phyloP scores from a whole-genome alignment of 305 asterid species.

The Fraxinus latifolia region DNA sequence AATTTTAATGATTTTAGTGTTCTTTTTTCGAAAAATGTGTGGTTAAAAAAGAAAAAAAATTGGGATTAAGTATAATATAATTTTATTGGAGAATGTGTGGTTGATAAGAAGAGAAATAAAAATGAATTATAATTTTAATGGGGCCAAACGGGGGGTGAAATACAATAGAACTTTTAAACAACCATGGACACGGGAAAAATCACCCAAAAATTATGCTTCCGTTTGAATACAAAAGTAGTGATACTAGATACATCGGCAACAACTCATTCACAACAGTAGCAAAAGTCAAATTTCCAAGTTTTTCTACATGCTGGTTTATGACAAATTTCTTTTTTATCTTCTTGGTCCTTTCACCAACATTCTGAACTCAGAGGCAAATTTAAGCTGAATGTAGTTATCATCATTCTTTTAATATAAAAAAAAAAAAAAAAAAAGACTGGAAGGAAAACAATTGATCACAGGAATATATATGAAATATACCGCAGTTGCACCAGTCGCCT shows the following conservation, averaged over 20 bases:
- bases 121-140: too few species aligned
- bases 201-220: background rate
- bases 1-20: too few species aligned
- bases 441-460: background rate
- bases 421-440: background rate
- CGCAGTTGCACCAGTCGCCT: conserved; percentile 95
- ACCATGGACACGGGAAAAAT: background rate
- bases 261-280: background rate
- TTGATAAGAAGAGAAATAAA: too few species aligned
- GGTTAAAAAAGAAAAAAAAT: too few species aligned
- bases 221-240: background rate
- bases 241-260: background rate
- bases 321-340: background rate
- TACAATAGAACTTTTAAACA: background rate
- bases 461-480: conserved; percentile 33
- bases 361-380: background rate
- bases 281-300: background rate
- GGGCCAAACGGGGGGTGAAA: background rate
- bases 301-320: background rate
- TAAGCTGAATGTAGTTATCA: background rate
- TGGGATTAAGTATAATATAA: too few species aligned
- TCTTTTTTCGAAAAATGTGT: too few species aligned
- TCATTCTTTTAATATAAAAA: background rate
- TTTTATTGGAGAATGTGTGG: too few species aligned
- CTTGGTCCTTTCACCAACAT: background rate